Conservation (phyloP, 495 filamentous ascomycete species). For the Pyrenula aspistea region DNA sequence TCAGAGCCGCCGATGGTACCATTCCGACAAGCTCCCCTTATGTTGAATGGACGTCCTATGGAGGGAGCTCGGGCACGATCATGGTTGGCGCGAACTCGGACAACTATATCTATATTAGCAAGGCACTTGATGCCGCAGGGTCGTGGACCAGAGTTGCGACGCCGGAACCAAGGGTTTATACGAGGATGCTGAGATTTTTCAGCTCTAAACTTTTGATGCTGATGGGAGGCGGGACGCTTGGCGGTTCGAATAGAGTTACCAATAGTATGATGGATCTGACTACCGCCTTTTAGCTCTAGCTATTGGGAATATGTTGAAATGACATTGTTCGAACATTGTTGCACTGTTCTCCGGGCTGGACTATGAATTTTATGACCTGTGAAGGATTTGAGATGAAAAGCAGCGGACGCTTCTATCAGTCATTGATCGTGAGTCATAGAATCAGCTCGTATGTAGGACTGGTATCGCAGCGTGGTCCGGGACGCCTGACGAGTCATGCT, state of each 20-base stretch:
- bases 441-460: no score
- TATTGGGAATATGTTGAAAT: no score
- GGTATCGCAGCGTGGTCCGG: no score
- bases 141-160: conserved; percentile 39
- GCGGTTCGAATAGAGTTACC: conserved; percentile 16
- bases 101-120: conserved; percentile 45
- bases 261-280: conserved; percentile 20
- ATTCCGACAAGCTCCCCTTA: conserved; percentile 43
- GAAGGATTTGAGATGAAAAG: no score
- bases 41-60: conserved; percentile 39
- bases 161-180: conserved; percentile 34
- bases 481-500: no score
- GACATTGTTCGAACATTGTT: no score
- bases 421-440: no score
- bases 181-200: conserved; percentile 33
- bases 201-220: conserved; percentile 15
- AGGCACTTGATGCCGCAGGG: conserved; percentile 35
- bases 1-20: conserved; percentile 33
- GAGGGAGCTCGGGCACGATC: conserved; percentile 44
- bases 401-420: no score
- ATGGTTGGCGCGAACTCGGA: conserved; percentile 40
- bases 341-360: no score
- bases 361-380: no score
- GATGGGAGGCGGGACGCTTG: conserved; percentile 17
- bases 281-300: no score